Evolutionary conservation across 306 rosid genomes (phyloP), one percentile per base, ranked within the genome.

Genomic region (Rosa rugosa): DNA sequence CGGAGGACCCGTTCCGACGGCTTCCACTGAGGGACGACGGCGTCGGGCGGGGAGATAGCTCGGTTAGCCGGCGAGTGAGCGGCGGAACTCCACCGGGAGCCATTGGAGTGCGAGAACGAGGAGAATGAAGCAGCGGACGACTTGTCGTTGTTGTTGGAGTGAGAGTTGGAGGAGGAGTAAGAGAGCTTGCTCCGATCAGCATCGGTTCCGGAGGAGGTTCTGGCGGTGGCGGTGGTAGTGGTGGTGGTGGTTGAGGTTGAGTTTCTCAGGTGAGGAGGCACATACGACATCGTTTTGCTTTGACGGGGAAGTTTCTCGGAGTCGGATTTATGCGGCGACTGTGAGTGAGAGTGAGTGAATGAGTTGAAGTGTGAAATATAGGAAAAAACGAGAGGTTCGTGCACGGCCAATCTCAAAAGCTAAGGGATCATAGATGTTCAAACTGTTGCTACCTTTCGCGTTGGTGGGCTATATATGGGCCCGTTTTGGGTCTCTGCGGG

Each of bases 1-100:
- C 94, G 87, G 13, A 91, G 91, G 84, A 85, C 97, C 75, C 97
- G 96, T 41, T 93, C 88, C 47, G 97, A 93, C 13, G 97, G 97
- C 74, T 84, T 89, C 96, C 96, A 93, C 4, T 78, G 80, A 31
- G 92, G 89, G 75, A 87, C 81, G 49, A 90, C 83, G 4, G 91
- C 14, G 5, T 83, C 94, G 0, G 92, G 91, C 23, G 63, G 62
- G 7, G 91, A 8, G 72, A 75, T 47, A 74, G 81, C 71, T 27
- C 89, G 72, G 75, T 25, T 40, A 8, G 82, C 74, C 34, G 81
- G 47, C 0, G 86, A 51, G 70, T 77, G 72, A 34, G 86, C 51
- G 25, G 70, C 87, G 81, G 89, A 82, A 84, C 73, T 84, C 64
- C 93, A 88, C 75, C 92, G 92, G 78, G 82, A 81, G 83, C 49